phyloP scores from a whole-genome alignment of 108 stramenopile genomes.

The Fragilariopsis cylindrus region DNA sequence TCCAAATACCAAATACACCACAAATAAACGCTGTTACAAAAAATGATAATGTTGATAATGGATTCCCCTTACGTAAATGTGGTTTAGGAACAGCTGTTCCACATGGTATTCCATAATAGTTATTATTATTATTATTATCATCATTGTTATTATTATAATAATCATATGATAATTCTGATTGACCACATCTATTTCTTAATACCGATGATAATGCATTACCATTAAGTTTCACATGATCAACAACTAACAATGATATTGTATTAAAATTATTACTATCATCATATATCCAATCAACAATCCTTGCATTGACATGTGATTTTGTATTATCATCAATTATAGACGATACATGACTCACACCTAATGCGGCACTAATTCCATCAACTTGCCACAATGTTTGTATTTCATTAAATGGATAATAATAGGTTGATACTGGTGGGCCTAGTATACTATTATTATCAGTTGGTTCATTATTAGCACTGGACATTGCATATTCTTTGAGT shows the following conservation, averaged over 20 bases:
- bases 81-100: conserved; percentile 27
- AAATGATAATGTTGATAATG: conserved; percentile 30
- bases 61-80: conserved; percentile 10
- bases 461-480: conserved; percentile 72
- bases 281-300: conserved; percentile 61
- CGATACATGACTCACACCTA: conserved; percentile 56
- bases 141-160: background rate
- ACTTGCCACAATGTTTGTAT: conserved; percentile 85
- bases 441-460: conserved; percentile 48
- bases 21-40: conserved; percentile 8
- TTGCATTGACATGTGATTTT: conserved; percentile 58
- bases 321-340: conserved; percentile 70
- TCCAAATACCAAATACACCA: conserved; percentile 18
- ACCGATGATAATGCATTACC: conserved; percentile 74
- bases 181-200: conserved; percentile 68
- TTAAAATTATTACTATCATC: conserved; percentile 41
- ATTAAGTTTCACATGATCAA: conserved; percentile 75
- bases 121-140: background rate
- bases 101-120: conserved; percentile 13
- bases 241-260: conserved; percentile 53
- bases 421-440: conserved; percentile 58
- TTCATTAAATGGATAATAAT: conserved; percentile 66
- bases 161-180: conserved; percentile 32
- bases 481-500: conserved; percentile 49
- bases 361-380: conserved; percentile 48